Base-by-base conservation (phyloP, 169 alveolate genomes). In the Miamiensis avidus region DNA sequence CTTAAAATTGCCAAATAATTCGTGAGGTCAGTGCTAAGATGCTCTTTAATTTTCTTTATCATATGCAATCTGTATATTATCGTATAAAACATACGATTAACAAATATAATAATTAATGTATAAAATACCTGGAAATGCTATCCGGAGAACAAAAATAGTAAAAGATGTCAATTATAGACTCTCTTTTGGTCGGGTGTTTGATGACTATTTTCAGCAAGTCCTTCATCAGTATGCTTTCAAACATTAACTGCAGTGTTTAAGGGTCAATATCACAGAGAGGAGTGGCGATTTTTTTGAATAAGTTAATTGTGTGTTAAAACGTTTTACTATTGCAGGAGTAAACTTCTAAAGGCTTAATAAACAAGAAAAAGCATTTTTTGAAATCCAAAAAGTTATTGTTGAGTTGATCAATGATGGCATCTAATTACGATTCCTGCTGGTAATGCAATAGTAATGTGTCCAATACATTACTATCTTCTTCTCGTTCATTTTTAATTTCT, bases 371-470 rank as follows among this genome's bases (percentile, higher is more conserved):
- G 76, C 79, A 86, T 75, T 84, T 34, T 34, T 86, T 86, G 28
- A 86, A 86, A 81, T 86, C 90, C 34, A 85, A 81, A 28, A 86
- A 86, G 74, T 86, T 86, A 28, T 84, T 86, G 29, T 86, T 64
- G 0, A 86, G 74, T 30, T 81, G 69, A 49, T 86, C 90, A 64
- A 86, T 31, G 16, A 86, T 86, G 20, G 4, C 20, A 11, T 49
- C 69, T 4, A 49, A 11, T 11, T 20, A 49, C 4, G 69, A 11
- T 49, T 49, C 69, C 4, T 4, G 20, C 20, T 49, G 20, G 20
- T 11, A 49, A 20, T 49, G 69, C 4, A 49, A 11, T 20, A 49
- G 20, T 11, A 49, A 49, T 49, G 69, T 20, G 26, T 49, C 69
- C 4, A 49, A 11, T 11, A 49, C 69, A 49, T 49, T 49, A 11